A percentile compares a stretch with the other conserved stretches of the same genome.
These are phyloP conservation scores for Immersiporthe knoxdaviesiana DNA, from an alignment of 2,329 filamentous ascomycete species.

Conservation along the genomic window DNA sequence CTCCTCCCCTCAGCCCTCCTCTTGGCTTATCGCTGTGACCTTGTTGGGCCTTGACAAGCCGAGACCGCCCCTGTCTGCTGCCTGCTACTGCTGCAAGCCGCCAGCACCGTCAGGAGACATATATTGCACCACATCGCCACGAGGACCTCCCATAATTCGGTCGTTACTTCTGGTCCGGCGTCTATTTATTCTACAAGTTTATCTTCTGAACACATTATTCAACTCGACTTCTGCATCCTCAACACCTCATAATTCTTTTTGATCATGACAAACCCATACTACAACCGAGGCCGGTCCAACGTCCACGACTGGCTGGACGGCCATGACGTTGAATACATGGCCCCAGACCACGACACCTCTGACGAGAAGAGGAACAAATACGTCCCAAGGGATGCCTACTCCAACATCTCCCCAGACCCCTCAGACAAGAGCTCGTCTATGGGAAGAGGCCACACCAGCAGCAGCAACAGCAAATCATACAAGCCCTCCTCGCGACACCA, in stretches of 20 bases:
- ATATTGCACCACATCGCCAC: not conserved
- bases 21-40: not conserved
- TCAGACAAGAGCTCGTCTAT: slow-evolving; percentile 13
- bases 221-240: not conserved
- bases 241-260: not conserved
- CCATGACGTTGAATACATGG: slow-evolving; percentile 28
- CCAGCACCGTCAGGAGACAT: not conserved
- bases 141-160: not conserved
- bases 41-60: slow-evolving; percentile 6
- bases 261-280: slow-evolving; percentile 23
- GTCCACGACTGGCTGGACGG: slow-evolving; percentile 28
- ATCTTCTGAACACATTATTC: too few relatives aligned
- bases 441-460: not conserved
- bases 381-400: not conserved
- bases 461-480: not conserved
- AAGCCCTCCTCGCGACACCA: not conserved
- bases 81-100: not conserved
- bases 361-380: slow-evolving; percentile 14
- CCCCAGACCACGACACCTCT: slow-evolving; percentile 19
- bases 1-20: not conserved
- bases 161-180: not conserved
- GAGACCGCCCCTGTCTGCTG: slow-evolving; percentile 5
- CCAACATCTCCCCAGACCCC: slow-evolving; percentile 12
- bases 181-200: not conserved
- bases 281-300: slow-evolving; percentile 13